Evolutionary conservation across 169 alveolate species (phyloP).

Genomic region (Eimeria sp.): DNA sequence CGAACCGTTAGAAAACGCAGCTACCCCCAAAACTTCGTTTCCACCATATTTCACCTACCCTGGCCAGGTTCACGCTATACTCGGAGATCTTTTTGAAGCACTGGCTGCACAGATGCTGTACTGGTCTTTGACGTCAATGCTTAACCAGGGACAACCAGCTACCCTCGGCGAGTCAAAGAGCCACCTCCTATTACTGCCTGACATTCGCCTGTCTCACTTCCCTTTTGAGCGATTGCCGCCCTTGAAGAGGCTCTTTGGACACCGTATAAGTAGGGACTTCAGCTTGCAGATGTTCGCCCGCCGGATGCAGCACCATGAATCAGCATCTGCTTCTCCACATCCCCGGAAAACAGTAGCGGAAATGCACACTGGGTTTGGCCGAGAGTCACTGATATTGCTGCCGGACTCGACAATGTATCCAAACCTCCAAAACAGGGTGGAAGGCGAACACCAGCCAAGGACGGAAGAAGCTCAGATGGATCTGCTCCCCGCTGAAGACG

Average conservation of each 20-base stretch:
- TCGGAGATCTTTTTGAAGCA: conserved; percentile 39
- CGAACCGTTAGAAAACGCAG: not conserved
- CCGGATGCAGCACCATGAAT: conserved; percentile 52
- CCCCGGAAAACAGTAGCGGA: conserved; percentile 34
- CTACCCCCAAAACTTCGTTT: not conserved
- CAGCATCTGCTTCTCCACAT: conserved; percentile 9
- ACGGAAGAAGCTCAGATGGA: conserved; percentile 4
- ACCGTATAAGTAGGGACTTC: conserved; percentile 61
- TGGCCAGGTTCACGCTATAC: conserved; percentile 17
- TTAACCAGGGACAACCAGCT: conserved; percentile 33
- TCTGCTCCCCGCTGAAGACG: not conserved
- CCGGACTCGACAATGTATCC: conserved; percentile 36
- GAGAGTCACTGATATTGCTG: conserved; percentile 32
- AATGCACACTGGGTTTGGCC: conserved; percentile 62
- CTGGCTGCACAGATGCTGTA: conserved; percentile 49
- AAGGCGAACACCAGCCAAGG: not conserved
- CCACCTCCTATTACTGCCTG: conserved; percentile 64
- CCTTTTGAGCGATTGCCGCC: conserved; percentile 57
- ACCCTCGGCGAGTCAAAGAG: conserved; percentile 13
- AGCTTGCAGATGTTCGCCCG: conserved; percentile 77
- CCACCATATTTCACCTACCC: conserved; percentile 5
- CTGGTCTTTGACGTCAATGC: conserved; percentile 52
- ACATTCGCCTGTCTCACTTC: conserved; percentile 63
- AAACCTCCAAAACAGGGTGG: not conserved
- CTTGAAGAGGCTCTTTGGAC: conserved; percentile 44